Base-by-base conservation (phyloP, 352 stramenopile species). In the Phytophthora pseudosyringae region DNA sequence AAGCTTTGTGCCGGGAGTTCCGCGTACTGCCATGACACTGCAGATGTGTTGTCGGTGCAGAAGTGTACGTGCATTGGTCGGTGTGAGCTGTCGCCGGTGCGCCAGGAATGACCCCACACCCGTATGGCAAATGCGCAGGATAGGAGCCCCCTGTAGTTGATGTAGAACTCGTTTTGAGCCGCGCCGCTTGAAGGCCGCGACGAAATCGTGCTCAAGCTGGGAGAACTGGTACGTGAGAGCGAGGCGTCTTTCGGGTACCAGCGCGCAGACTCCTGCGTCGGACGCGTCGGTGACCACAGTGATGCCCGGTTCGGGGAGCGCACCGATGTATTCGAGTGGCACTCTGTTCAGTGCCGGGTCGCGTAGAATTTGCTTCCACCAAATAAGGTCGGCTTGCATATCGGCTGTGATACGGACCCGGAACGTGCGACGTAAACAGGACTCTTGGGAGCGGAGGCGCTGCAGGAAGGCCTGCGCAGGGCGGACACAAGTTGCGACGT, bases 11-110 rank as follows among this genome's bases (percentile, higher is more conserved):
- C n/a, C n/a, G n/a, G n/a, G n/a, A n/a, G n/a, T n/a, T n/a, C n/a
- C n/a, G n/a, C 5, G n/a, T n/a, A n/a, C n/a, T n/a, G n/a, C n/a
- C n/a, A n/a, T n/a, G n/a, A n/a, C n/a, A n/a, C n/a, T n/a, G n/a
- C n/a, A n/a, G 69, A 73, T 0, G 38, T 69, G n/a, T 71, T 77
- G 25, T 73, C 60, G 31, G 59, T 70, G 1, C 33, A 54, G n/a
- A 73, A 66, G 5, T 60, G 54, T 0, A 70, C 46, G 26, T 77
- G 64, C 12, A 29, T 18, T 3, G 38, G 49, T 0, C 31, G 48
- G 5, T 10, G 12, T n/a, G 0, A 3, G 7, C 3, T 11, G 13
- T 4, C 16, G 1, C 13, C 25, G 5, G 4, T 3, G 11, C 4
- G 3, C 58, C 59, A 73, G 0, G 21, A 44, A 10, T 7, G 1